A percentile compares a stretch with the other conserved stretches of the same genome.
Conservation (phyloP, 441 rosid species). For the Bruguiera hainesii region DNA sequence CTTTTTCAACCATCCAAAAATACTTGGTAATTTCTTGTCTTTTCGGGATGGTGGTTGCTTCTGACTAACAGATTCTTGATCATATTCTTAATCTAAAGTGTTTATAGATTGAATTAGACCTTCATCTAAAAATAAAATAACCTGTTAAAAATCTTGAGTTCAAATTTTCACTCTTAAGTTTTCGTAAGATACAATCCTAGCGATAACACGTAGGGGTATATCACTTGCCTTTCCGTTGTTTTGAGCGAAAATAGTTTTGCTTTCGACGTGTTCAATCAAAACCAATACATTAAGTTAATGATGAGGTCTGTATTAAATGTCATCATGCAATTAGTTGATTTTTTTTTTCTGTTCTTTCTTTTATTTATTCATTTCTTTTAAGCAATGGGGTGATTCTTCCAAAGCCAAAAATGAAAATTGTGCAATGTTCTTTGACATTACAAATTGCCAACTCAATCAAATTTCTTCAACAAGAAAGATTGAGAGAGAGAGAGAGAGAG, state of each 20-base stretch:
- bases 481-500: no score
- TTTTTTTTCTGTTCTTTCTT: neutral
- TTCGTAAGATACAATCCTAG: no score
- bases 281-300: constrained; percentile 17
- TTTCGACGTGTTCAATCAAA: neutral
- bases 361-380: neutral
- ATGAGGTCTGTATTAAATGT: constrained; percentile 2
- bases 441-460: constrained; percentile 9
- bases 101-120: constrained; percentile 11
- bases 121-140: neutral
- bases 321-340: neutral
- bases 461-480: no score
- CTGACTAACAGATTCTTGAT: constrained; percentile 14
- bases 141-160: no score
- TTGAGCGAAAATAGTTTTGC: neutral
- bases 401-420: constrained; percentile 15
- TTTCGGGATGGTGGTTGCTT: constrained; percentile 23
- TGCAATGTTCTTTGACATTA: constrained; percentile 13
- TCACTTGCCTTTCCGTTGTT: no score
- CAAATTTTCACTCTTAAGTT: no score
- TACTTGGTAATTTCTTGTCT: constrained; percentile 12
- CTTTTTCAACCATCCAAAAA: constrained; percentile 16
- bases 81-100: neutral
- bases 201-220: no score
- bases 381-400: constrained; percentile 15